Conservation (phyloP, 2,329 filamentous ascomycete genomes). For the Colletotrichum simmondsii region DNA sequence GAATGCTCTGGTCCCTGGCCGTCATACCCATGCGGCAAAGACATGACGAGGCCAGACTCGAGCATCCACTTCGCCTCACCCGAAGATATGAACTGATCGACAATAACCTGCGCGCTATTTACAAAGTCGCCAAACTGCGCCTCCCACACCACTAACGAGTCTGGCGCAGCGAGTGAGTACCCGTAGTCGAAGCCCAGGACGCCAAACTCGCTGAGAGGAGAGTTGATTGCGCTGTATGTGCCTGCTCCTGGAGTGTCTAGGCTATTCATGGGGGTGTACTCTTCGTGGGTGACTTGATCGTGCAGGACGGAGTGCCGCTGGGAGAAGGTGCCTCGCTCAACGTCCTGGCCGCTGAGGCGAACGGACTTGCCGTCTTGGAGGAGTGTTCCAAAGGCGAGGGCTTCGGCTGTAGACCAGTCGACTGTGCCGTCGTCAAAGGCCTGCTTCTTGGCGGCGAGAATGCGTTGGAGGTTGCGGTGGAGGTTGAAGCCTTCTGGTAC, state of each 20-base stretch:
- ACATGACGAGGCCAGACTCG: slow-evolving; percentile 94
- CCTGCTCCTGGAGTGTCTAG: slow-evolving; percentile 87
- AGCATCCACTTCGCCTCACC: slow-evolving; percentile 99
- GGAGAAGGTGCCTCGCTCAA: slow-evolving; percentile 99
- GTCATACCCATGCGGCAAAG: slow-evolving; percentile 96
- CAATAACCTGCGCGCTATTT: slow-evolving; percentile 98
- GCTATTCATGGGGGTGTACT: slow-evolving; percentile 91
- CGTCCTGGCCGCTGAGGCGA: slow-evolving; percentile 96
- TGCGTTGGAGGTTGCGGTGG: slow-evolving; percentile 97
- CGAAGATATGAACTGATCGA: slow-evolving; percentile 97
- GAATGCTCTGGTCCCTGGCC: slow-evolving; percentile 98
- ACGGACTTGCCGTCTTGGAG: slow-evolving; percentile 95
- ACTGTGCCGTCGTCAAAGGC: slow-evolving; percentile 91
- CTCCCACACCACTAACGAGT: slow-evolving; percentile 98
- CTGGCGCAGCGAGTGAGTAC: slow-evolving; percentile 95
- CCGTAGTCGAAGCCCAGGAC: slow-evolving; percentile 98
- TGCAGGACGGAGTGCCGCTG: slow-evolving; percentile 97
- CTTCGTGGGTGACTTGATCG: slow-evolving; percentile 92
- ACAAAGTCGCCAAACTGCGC: slow-evolving; percentile 99
- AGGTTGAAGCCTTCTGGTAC: slow-evolving; percentile 86
- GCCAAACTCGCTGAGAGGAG: slow-evolving; percentile 77
- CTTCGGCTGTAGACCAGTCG: slow-evolving; percentile 97
- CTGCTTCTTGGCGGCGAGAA: slow-evolving; percentile 88
- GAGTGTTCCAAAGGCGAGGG: slow-evolving; percentile 90
- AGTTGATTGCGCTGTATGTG: slow-evolving; percentile 95